Evolutionary conservation across 73 alveolate species (phyloP).

Genomic region (Stentor coeruleus): DNA sequence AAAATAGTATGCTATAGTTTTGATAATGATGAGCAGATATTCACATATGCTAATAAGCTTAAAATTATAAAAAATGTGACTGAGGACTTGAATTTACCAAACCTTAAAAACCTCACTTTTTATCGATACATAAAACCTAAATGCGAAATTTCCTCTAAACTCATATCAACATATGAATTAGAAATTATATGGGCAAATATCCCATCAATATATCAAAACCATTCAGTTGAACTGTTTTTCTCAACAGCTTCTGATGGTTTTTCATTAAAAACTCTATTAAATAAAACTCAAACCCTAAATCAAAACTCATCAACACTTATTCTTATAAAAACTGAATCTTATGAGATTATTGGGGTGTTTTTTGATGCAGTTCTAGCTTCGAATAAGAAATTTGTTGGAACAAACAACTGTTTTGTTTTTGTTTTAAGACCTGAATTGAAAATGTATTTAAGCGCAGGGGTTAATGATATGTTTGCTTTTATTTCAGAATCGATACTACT

Average conservation of each 20-base stretch:
- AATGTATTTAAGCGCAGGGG: neutral
- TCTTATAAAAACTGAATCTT: neutral
- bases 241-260: neutral
- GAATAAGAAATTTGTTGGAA: neutral
- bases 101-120: neutral
- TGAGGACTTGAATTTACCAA: neutral
- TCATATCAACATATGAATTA: neutral
- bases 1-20: neutral
- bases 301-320: neutral
- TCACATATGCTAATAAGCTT: neutral
- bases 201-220: neutral
- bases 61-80: neutral
- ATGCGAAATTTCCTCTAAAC: neutral
- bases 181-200: neutral
- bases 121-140: neutral
- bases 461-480: neutral
- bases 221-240: neutral
- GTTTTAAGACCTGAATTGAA: neutral
- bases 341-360: neutral
- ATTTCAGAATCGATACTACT: neutral
- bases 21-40: neutral
- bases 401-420: neutral
- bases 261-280: neutral
- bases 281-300: too few species aligned
- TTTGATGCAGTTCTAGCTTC: neutral